Conservation (phyloP, 208 protist species). For the Acanthamoeba pearcei region DNA sequence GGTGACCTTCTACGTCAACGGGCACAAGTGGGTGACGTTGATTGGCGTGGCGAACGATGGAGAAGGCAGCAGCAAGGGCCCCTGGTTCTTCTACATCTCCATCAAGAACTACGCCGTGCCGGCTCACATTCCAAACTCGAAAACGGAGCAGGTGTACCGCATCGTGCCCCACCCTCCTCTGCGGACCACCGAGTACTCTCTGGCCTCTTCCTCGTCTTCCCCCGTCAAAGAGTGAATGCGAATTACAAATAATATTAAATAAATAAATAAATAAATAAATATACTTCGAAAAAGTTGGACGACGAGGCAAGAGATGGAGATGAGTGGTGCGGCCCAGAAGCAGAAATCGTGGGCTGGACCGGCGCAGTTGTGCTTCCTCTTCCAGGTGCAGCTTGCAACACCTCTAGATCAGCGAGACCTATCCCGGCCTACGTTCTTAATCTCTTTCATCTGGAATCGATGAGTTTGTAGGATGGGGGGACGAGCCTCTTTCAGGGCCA, state of each 20-base stretch:
- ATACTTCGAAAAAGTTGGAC: no score
- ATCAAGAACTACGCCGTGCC: background rate
- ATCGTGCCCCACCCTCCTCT: slow-evolving; percentile 1
- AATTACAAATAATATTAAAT: no score
- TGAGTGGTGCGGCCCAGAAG: background rate
- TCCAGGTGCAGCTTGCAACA: no score
- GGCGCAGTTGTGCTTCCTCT: slow-evolving; percentile 38
- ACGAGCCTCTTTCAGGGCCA: slow-evolving; percentile 46
- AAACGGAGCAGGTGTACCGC: background rate
- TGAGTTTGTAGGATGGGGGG: background rate
- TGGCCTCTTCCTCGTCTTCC: background rate
- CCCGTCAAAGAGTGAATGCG: background rate
- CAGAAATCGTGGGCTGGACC: background rate
- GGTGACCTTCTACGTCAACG: slow-evolving; percentile 33
- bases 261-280: no score
- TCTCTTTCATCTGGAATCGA: background rate
- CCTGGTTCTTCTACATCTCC: slow-evolving; percentile 39
- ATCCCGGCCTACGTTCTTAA: background rate
- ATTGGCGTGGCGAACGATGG: background rate
- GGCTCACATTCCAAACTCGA: background rate
- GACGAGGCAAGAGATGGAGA: background rate
- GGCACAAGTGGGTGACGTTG: background rate
- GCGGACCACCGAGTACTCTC: background rate
- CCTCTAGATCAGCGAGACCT: no score
- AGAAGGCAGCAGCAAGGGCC: background rate